Evolutionary conservation across 2,329 filamentous ascomycete genomes (phyloP).

Genomic region (Scedosporium apiospermum): DNA sequence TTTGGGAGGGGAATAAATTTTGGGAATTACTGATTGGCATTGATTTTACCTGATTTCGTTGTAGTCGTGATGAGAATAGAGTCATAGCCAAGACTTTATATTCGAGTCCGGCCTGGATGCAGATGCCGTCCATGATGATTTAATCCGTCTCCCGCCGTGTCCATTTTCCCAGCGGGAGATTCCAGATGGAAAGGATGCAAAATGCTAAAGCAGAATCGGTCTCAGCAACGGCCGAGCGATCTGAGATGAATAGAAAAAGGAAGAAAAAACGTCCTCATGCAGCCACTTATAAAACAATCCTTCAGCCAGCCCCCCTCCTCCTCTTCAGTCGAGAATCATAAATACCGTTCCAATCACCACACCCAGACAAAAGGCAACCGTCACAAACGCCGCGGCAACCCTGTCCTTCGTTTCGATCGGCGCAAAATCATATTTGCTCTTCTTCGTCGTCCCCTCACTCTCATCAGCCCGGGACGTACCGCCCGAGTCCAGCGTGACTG

Average conservation of each 20-base stretch:
- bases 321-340: slow-evolving; percentile 2
- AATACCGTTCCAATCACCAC: slow-evolving; percentile 39
- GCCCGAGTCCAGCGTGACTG: slow-evolving; percentile 44
- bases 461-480: slow-evolving; percentile 48
- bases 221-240: background rate
- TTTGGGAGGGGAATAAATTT: background rate
- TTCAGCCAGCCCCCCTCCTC: background rate
- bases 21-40: background rate
- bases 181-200: background rate
- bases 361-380: slow-evolving; percentile 37
- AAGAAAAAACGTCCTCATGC: slow-evolving; percentile 4
- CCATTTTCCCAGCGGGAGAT: background rate
- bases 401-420: slow-evolving; percentile 40
- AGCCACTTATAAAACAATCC: slow-evolving; percentile 1
- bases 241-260: slow-evolving; percentile 1
- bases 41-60: background rate
- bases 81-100: background rate
- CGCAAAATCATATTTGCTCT: slow-evolving; percentile 13
- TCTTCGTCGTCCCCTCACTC: slow-evolving; percentile 29
- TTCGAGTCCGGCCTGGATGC: background rate
- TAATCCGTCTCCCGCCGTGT: background rate
- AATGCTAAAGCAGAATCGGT: background rate
- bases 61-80: background rate
- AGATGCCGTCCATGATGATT: background rate
- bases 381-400: slow-evolving; percentile 47